A percentile compares a stretch with the other conserved stretches of the same genome.
Conservation (phyloP, 2,329 filamentous ascomycete genomes). For the Xylaria hypoxylon region DNA sequence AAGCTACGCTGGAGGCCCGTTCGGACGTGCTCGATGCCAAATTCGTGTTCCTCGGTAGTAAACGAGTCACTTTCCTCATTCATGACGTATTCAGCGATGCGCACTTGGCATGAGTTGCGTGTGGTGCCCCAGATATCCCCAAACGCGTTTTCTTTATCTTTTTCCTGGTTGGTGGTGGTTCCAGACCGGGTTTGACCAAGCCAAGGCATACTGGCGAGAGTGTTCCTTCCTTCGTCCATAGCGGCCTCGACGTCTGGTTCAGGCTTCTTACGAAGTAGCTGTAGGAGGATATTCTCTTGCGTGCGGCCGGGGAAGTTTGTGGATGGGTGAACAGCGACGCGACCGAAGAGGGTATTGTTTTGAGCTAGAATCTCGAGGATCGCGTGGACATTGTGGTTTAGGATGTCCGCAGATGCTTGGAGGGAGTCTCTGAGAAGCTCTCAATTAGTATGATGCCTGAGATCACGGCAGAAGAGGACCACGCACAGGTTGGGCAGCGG, state of each 20-base stretch:
- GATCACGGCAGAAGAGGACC: not conserved
- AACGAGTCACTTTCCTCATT: slow-evolving; percentile 72
- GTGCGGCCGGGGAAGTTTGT: slow-evolving; percentile 79
- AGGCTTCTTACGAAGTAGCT: slow-evolving; percentile 84
- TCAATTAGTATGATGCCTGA: slow-evolving; percentile 12
- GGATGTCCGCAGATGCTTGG: slow-evolving; percentile 77
- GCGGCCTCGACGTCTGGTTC: slow-evolving; percentile 81
- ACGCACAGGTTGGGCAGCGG: slow-evolving; percentile 75
- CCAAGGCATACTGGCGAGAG: slow-evolving; percentile 42
- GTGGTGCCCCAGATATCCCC: slow-evolving; percentile 55
- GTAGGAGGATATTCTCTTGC: slow-evolving; percentile 73
- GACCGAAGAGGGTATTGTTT: slow-evolving; percentile 74
- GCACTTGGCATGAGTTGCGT: slow-evolving; percentile 49
- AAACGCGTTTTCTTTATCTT: slow-evolving; percentile 54
- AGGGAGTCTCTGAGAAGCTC: slow-evolving; percentile 69
- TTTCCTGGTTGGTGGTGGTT: slow-evolving; percentile 40
- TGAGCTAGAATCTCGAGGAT: slow-evolving; percentile 74
- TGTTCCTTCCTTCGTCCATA: slow-evolving; percentile 71
- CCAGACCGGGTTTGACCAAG: not conserved
- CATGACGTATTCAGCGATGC: slow-evolving; percentile 54
- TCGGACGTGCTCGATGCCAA: slow-evolving; percentile 75
- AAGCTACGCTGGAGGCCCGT: slow-evolving; percentile 74
- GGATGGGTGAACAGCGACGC: slow-evolving; percentile 79
- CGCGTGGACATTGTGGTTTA: slow-evolving; percentile 75
- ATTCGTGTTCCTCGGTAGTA: slow-evolving; percentile 75